phyloP scores from a whole-genome alignment of 2,329 filamentous ascomycete species.

The Xylaria multiplex region DNA sequence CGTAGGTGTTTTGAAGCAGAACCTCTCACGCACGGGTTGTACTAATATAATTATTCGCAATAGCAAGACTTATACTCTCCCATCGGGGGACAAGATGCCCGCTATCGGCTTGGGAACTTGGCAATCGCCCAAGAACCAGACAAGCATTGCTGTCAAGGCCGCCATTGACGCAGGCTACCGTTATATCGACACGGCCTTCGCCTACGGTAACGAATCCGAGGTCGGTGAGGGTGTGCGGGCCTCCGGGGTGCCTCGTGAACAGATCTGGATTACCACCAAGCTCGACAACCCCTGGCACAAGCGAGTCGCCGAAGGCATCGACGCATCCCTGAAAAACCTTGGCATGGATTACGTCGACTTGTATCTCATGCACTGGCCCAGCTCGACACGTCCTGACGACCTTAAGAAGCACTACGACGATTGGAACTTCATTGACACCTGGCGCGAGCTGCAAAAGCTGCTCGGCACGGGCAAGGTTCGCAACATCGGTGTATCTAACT shows the following conservation, averaged over 20 bases:
- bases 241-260: slow-evolving; percentile 70
- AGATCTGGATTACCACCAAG: slow-evolving; percentile 83
- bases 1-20: slow-evolving; percentile 29
- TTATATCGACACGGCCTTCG: slow-evolving; percentile 80
- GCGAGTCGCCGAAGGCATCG: slow-evolving; percentile 70
- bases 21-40: background rate
- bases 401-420: slow-evolving; percentile 75
- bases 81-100: slow-evolving; percentile 81
- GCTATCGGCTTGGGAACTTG: slow-evolving; percentile 81
- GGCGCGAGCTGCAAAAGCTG: slow-evolving; percentile 76
- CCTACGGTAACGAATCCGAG: slow-evolving; percentile 80
- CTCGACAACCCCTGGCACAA: slow-evolving; percentile 84
- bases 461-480: slow-evolving; percentile 74
- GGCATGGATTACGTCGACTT: slow-evolving; percentile 74
- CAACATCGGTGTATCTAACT: slow-evolving; percentile 89
- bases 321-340: slow-evolving; percentile 68
- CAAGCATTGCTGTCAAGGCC: slow-evolving; percentile 74
- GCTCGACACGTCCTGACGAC: slow-evolving; percentile 69
- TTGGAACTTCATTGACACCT: slow-evolving; percentile 87
- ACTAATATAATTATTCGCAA: slow-evolving; percentile 14
- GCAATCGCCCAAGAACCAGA: slow-evolving; percentile 77
- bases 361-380: slow-evolving; percentile 79
- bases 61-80: slow-evolving; percentile 72
- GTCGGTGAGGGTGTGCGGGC: slow-evolving; percentile 73
- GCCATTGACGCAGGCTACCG: slow-evolving; percentile 76